These are phyloP conservation scores for Closterium sp. DNA, from an alignment of 139 green algal species.

Conservation along the genomic window DNA sequence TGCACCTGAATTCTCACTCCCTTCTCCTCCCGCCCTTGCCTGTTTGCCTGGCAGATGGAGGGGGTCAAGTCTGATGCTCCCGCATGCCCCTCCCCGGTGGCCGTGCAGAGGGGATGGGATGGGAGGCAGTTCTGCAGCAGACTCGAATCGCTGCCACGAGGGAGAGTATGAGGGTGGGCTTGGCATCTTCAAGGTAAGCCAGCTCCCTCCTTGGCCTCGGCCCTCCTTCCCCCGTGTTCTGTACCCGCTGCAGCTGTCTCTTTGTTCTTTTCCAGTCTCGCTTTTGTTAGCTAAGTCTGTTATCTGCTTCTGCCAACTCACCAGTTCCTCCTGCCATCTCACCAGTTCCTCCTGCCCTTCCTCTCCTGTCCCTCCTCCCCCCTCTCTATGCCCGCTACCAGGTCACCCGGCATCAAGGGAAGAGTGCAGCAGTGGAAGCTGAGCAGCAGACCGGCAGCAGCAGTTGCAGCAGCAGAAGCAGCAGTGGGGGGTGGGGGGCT, in stretches of 20 bases:
- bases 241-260: neutral
- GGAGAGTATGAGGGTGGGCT: neutral
- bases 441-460: no score
- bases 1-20: no score
- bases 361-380: neutral
- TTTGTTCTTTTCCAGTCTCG: neutral
- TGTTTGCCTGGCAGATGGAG: no score
- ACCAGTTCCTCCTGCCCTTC: neutral
- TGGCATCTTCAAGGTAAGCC: neutral
- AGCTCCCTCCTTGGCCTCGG: neutral
- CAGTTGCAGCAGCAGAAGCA: no score
- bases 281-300: neutral
- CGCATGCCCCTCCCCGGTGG: neutral
- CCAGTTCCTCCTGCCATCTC: neutral
- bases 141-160: no score
- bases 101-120: neutral
- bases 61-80: neutral
- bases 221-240: neutral
- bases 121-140: no score
- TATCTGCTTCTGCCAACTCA: neutral
- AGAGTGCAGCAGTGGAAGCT: no score
- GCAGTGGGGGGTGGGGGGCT: no score
- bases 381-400: neutral
- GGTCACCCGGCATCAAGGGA: no score
- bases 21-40: no score